These are phyloP conservation scores for Cordyceps cateniannulata DNA, from an alignment of 2,329 filamentous ascomycete species.

Conservation along the genomic window DNA sequence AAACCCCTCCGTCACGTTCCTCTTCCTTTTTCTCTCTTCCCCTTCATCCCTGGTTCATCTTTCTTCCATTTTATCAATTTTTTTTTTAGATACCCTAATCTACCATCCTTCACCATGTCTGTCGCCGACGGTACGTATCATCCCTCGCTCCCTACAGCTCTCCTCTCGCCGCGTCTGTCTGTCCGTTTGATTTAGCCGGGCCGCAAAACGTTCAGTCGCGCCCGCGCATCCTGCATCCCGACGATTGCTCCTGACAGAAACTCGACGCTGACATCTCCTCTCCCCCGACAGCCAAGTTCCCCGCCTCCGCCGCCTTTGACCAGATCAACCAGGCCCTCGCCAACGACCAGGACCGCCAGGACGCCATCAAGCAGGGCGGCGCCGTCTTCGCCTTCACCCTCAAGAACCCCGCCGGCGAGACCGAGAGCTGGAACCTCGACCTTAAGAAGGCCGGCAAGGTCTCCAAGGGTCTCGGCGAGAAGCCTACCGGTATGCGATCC, in stretches of 20 bases:
- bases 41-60: background rate
- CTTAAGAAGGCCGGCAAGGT: conserved; percentile 85
- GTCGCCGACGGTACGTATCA: conserved; percentile 13
- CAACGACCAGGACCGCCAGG: conserved; percentile 69
- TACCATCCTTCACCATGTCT: conserved; percentile 10
- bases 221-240: background rate
- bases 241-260: background rate
- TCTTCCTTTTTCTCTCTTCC: background rate
- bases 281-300: conserved; percentile 65
- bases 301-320: conserved; percentile 87
- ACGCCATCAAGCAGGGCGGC: conserved; percentile 82
- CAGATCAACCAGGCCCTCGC: conserved; percentile 68
- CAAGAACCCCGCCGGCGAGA: conserved; percentile 78
- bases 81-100: background rate
- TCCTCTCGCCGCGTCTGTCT: too few relatives aligned
- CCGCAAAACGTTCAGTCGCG: background rate
- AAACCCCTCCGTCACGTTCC: background rate
- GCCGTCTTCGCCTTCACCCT: conserved; percentile 87
- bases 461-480: conserved; percentile 68
- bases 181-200: background rate
- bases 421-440: conserved; percentile 89
- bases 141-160: background rate
- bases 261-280: background rate
- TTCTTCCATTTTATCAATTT: background rate
- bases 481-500: conserved; percentile 66